These are phyloP conservation scores for Ogataea chonburiensis DNA, from an alignment of 805 yeast genomes.

Conservation along the genomic window DNA sequence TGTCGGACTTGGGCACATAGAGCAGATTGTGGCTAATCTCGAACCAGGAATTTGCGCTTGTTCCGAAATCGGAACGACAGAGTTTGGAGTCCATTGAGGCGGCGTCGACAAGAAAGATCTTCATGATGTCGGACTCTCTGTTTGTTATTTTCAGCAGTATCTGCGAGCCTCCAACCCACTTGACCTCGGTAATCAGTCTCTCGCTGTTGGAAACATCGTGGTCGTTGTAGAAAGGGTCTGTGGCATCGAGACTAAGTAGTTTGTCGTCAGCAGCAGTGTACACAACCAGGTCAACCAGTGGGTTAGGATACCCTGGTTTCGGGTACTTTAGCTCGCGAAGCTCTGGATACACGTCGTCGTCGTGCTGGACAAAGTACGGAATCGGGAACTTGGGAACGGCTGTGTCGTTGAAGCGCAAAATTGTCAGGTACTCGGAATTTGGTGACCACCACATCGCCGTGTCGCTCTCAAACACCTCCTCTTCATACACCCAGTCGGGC, in stretches of 20 bases:
- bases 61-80: slow-evolving; percentile 47
- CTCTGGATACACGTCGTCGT: slow-evolving; percentile 53
- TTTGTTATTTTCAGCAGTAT: slow-evolving; percentile 58
- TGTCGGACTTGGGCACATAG: slow-evolving; percentile 52
- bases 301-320: slow-evolving; percentile 78
- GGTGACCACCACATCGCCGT: slow-evolving; percentile 89
- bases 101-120: slow-evolving; percentile 55
- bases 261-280: slow-evolving; percentile 36
- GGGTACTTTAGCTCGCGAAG: slow-evolving; percentile 70
- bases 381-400: slow-evolving; percentile 69
- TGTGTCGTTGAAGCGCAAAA: slow-evolving; percentile 69
- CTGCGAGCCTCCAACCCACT: slow-evolving; percentile 61
- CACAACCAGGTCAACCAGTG: slow-evolving; percentile 55
- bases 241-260: slow-evolving; percentile 20
- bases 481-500: slow-evolving; percentile 95
- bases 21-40: slow-evolving; percentile 67
- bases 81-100: slow-evolving; percentile 34
- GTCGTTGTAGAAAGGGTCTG: slow-evolving; percentile 43
- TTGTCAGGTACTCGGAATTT: slow-evolving; percentile 60
- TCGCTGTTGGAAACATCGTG: slow-evolving; percentile 41
- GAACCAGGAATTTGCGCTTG: slow-evolving; percentile 65
- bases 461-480: slow-evolving; percentile 74
- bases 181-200: slow-evolving; percentile 61
- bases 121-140: slow-evolving; percentile 64
- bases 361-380: slow-evolving; percentile 66